phyloP scores from a whole-genome alignment of 2,329 filamentous ascomycete species.

The Didymella pomorum region DNA sequence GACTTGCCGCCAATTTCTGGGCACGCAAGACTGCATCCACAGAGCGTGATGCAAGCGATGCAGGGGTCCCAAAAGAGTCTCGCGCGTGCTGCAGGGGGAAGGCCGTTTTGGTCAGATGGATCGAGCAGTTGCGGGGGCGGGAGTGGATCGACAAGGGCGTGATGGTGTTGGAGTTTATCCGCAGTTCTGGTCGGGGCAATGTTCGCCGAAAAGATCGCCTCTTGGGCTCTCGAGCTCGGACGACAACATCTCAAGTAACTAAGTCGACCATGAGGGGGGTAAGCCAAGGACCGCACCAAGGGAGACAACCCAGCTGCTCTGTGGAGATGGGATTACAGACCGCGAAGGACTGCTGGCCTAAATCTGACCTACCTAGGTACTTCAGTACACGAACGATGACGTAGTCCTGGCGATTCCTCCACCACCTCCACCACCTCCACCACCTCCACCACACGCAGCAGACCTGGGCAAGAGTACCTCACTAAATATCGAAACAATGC shows the following conservation, averaged over 20 bases:
- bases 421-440: no score
- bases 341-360: background rate
- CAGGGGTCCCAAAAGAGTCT: conserved; percentile 8
- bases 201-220: conserved; percentile 15
- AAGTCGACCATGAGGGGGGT: background rate
- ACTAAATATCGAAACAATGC: no score
- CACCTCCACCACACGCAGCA: no score
- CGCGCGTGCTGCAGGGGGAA: conserved; percentile 23
- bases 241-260: background rate
- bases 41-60: conserved; percentile 24
- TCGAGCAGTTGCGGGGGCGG: conserved; percentile 21
- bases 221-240: conserved; percentile 5
- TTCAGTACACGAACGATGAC: background rate
- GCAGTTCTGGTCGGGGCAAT: conserved; percentile 22
- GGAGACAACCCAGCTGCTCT: background rate
- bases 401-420: background rate
- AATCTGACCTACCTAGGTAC: background rate
- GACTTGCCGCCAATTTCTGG: conserved; percentile 15
- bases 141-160: conserved; percentile 21
- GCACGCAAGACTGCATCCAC: conserved; percentile 25
- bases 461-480: no score
- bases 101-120: conserved; percentile 3
- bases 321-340: background rate
- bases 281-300: conserved; percentile 5
- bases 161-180: conserved; percentile 22